These are phyloP conservation scores for Guadua angustifolia DNA, from an alignment of 176 grass and related monocot species.

Conservation along the genomic window DNA sequence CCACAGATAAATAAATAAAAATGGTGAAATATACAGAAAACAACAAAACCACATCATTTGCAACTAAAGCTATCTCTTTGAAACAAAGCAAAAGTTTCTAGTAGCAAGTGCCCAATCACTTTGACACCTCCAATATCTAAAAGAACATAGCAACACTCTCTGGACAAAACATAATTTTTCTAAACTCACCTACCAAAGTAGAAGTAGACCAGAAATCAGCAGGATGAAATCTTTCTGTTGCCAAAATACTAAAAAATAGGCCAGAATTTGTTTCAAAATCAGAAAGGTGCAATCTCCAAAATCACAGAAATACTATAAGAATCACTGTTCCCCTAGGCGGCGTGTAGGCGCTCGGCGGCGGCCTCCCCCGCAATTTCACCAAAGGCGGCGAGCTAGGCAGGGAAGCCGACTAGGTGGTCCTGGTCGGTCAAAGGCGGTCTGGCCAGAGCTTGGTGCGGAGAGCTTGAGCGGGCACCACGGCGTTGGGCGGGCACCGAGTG, in stretches of 20 bases:
- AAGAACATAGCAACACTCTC: background rate
- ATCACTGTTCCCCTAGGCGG: too few species aligned
- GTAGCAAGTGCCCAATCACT: background rate
- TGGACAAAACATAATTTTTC: background rate
- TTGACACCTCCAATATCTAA: constrained; percentile 23
- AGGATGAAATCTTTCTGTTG: background rate
- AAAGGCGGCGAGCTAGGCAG: too few species aligned
- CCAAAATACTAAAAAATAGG: background rate
- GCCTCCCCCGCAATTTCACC: too few species aligned
- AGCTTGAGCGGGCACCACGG: too few species aligned
- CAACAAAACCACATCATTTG: background rate
- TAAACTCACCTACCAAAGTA: background rate
- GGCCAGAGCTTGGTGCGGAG: too few species aligned
- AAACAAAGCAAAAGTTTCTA: constrained; percentile 30
- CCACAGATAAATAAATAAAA: constrained; percentile 1
- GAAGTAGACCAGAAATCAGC: background rate
- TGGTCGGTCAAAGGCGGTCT: too few species aligned
- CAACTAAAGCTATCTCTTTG: background rate
- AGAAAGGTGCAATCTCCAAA: background rate
- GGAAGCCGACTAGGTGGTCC: too few species aligned
- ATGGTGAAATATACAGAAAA: constrained; percentile 7
- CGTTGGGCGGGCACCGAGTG: too few species aligned
- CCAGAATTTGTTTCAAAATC: background rate
- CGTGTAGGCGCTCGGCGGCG: too few species aligned
- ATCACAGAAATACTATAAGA: background rate